Evolutionary conservation across 2,329 filamentous ascomycete species (phyloP), one percentile per base, ranked within the genome.

Genomic region (Pseudohalonectria lignicola): DNA sequence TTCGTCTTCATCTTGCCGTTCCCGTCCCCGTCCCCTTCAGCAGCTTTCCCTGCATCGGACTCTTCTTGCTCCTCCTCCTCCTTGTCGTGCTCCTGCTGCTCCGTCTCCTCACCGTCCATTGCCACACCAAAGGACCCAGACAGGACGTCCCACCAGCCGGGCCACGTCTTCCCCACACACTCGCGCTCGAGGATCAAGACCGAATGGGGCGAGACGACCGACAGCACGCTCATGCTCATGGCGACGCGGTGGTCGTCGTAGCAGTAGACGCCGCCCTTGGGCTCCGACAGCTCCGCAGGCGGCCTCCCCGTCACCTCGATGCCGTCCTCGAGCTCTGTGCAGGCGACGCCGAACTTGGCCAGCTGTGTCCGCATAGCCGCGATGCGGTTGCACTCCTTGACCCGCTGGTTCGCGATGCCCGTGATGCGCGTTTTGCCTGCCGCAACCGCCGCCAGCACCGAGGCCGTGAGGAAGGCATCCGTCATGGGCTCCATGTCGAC

Each of bases 401-500:
- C 90, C 49, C 92, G 79, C 58, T 98, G 92, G 53, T 98, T 98
- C 21, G 92, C 92, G 49, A 98, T 98, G 36, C 92, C 92, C 13
- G 80, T 82, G 47, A 98, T 96, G 40, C 76, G 77, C 0, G 92
- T 98, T 36, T 78, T 79, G 2, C 85, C 86, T 12, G 74, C 77
- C 9, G 90, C 87, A 31, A 94, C 86, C 26, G 92, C 92, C 19
- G 87, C 92, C 34, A 98, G 71, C 4, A 94, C 87, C 2, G 87
- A 93, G 15, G 92, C 92, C 4, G 88, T 95, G 37, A 98, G 70
- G 68, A 98, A 98, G 35, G 92, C 92, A 60, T 98, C 92, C 0
- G 92, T 98, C 92, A 98, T 98, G 1, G 90, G 84, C 58, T 96
- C 92, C 92, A 98, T 98, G 53, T 98, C 88, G 20, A 98, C 79